phyloP scores from a whole-genome alignment of 169 alveolate species.

The Plasmodium chabaudi region DNA sequence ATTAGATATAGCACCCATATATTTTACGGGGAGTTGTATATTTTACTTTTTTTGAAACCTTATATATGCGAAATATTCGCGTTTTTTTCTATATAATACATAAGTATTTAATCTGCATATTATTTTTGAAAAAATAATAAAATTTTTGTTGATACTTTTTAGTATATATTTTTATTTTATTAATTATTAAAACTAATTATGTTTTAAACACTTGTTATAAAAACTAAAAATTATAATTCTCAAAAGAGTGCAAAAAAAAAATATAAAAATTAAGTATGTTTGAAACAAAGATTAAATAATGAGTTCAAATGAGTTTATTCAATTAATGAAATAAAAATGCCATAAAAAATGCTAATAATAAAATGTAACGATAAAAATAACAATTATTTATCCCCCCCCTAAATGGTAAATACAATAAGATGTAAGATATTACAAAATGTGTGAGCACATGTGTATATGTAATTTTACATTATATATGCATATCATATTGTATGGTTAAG shows the following conservation, averaged over 20 bases:
- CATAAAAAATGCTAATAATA: too few species aligned
- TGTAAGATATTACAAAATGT: too few species aligned
- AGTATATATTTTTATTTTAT: not conserved
- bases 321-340: too few species aligned
- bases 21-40: not conserved
- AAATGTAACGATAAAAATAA: too few species aligned
- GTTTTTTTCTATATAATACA: not conserved
- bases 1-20: not conserved
- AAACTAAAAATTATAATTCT: not conserved
- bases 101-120: not conserved
- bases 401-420: too few species aligned
- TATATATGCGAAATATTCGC: not conserved
- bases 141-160: not conserved
- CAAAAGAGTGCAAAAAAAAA: not conserved
- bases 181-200: conserved; percentile 9
- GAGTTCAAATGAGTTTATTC: too few species aligned
- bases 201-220: conserved; percentile 2
- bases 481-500: too few species aligned
- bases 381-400: too few species aligned
- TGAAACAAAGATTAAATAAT: too few species aligned
- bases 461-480: too few species aligned
- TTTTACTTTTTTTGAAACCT: not conserved
- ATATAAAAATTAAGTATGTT: not conserved
- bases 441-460: too few species aligned
- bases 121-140: not conserved